phyloP scores from a whole-genome alignment of 2,329 filamentous ascomycete species.

The Neonectria hederae region DNA sequence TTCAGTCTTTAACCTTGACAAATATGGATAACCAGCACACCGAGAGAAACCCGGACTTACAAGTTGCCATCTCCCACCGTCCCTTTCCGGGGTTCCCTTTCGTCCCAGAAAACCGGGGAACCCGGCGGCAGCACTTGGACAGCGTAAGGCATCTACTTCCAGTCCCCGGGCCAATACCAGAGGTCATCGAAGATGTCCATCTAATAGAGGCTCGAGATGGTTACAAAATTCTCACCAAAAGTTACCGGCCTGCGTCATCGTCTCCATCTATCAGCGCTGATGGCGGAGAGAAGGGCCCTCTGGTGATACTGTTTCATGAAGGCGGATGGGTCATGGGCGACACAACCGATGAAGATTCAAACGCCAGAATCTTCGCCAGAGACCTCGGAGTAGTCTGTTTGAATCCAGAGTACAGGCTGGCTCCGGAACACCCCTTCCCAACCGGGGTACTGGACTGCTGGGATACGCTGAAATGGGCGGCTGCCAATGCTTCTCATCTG shows the following conservation, averaged over 20 bases:
- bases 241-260: neutral
- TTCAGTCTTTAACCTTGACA: too few species aligned
- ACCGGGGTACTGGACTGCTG: constrained; percentile 3
- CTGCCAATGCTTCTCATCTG: neutral
- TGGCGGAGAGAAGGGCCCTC: neutral
- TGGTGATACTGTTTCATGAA: neutral
- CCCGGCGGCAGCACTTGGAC: neutral
- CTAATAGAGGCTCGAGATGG: neutral
- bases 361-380: neutral
- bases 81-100: neutral
- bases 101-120: neutral
- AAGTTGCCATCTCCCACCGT: neutral
- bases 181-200: neutral
- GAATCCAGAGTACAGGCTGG: constrained; percentile 5
- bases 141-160: neutral
- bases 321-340: neutral
- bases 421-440: constrained; percentile 8
- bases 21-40: too few species aligned
- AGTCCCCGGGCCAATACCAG: neutral
- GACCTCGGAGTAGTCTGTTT: neutral
- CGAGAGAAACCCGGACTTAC: neutral
- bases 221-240: neutral
- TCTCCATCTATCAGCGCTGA: neutral
- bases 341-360: neutral
- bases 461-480: constrained; percentile 13